Percentiles rank a stretch among this genome's conserved stretches.
These are phyloP conservation scores for Verticillium nubilum DNA, from an alignment of 2,329 filamentous ascomycete species.

Conservation along the genomic window DNA sequence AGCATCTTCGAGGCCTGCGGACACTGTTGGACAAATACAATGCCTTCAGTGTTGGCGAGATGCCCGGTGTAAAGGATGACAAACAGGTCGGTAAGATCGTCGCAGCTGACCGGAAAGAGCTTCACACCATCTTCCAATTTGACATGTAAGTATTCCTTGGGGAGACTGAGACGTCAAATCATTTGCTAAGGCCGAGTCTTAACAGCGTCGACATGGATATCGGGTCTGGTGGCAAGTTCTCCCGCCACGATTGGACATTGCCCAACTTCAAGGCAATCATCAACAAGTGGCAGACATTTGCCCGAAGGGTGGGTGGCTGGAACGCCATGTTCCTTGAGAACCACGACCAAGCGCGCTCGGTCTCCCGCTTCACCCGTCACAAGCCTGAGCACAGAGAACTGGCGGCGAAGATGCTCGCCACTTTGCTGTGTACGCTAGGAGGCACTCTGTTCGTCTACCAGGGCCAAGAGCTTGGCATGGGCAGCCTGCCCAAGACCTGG, in stretches of 20 bases:
- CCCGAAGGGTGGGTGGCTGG: constrained; percentile 44
- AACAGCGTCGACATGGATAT: constrained; percentile 55
- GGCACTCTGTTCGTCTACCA: constrained; percentile 55
- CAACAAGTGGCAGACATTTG: constrained; percentile 37
- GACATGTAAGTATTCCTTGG: constrained; percentile 37
- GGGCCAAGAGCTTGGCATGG: constrained; percentile 56
- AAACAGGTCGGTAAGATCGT: constrained; percentile 51
- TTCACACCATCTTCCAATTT: constrained; percentile 66
- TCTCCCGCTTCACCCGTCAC: constrained; percentile 34
- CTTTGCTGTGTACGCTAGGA: constrained; percentile 44
- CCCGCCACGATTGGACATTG: constrained; percentile 29
- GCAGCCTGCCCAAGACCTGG: constrained; percentile 45
- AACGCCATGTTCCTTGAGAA: constrained; percentile 59
- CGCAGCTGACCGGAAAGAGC: constrained; percentile 45
- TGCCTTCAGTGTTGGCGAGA: constrained; percentile 59
- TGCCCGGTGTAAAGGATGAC: constrained; percentile 50
- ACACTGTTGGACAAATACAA: constrained; percentile 50
- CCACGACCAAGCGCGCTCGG: constrained; percentile 53
- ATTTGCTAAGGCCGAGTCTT: constrained; percentile 58
- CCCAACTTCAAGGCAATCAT: constrained; percentile 40
- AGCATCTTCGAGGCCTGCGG: constrained; percentile 56
- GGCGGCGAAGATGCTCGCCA: constrained; percentile 54
- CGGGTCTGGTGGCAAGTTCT: constrained; percentile 21
- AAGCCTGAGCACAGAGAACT: constrained; percentile 37
- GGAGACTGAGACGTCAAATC: too few species aligned